These are phyloP conservation scores for Fusarium sambucinum DNA, from an alignment of 2,329 filamentous ascomycete species.

Conservation along the genomic window DNA sequence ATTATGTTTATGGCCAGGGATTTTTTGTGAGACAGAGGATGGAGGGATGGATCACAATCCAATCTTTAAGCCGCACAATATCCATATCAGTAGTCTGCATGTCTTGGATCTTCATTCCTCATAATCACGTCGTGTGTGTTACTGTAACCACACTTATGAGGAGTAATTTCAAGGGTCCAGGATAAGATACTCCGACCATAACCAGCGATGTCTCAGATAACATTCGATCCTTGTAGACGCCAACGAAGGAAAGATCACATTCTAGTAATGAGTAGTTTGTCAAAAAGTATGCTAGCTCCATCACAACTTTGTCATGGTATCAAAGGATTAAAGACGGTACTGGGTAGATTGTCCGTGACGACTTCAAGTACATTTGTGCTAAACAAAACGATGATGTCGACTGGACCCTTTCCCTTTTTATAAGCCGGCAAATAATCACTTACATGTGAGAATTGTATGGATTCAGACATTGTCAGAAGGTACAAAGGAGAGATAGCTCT, in stretches of 20 bases:
- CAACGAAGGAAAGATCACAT: slow-evolving; percentile 1
- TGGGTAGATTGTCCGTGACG: slow-evolving; percentile 24
- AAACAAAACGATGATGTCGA: background rate
- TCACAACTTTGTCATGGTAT: background rate
- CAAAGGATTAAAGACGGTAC: slow-evolving; percentile 1
- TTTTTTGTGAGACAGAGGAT: slow-evolving; percentile 8
- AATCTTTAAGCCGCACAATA: background rate
- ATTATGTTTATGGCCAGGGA: background rate
- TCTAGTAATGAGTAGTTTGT: background rate
- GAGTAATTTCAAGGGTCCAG: slow-evolving; percentile 8
- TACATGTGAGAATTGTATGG: background rate
- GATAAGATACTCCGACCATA: background rate
- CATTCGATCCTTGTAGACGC: background rate
- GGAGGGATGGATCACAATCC: slow-evolving; percentile 14
- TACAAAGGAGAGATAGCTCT: background rate
- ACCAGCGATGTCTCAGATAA: background rate
- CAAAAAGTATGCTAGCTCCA: background rate
- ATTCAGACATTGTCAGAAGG: background rate
- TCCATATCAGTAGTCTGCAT: background rate
- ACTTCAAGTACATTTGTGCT: background rate
- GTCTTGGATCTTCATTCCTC: slow-evolving; percentile 29
- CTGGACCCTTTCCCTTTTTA: no score
- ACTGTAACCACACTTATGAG: background rate
- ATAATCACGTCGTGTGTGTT: background rate
- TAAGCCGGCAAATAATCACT: background rate